Conservation (phyloP, 768 basidiomycete genomes). For the Gymnopilus junonius region DNA sequence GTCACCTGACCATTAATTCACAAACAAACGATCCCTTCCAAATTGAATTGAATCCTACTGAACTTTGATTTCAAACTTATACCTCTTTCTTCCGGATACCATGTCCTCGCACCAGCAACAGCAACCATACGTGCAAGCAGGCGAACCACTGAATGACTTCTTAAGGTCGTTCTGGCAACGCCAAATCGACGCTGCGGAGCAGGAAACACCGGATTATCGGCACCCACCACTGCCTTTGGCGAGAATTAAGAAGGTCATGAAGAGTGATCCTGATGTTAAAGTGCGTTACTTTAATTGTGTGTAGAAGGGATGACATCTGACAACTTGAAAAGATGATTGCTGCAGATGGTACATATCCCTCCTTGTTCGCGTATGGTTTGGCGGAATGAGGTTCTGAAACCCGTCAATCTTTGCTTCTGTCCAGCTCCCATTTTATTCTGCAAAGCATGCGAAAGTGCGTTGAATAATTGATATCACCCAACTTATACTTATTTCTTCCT, state of each 20-base stretch:
- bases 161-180: conserved; percentile 89
- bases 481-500: background rate
- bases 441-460: conserved; percentile 97
- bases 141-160: conserved; percentile 87
- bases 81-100: background rate
- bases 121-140: conserved; percentile 77
- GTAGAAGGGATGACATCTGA: background rate
- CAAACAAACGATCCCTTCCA: background rate
- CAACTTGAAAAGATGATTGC: conserved; percentile 83
- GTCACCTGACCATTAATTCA: background rate
- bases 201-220: conserved; percentile 85
- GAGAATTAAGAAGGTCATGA: conserved; percentile 99
- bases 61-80: background rate
- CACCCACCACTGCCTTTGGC: conserved; percentile 92
- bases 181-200: conserved; percentile 85
- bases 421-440: conserved; percentile 93
- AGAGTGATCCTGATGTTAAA: conserved; percentile 96
- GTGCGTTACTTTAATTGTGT: conserved; percentile 45
- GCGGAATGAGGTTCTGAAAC: conserved; percentile 1
- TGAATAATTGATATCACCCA: background rate
- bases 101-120: conserved; percentile 33
- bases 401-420: background rate
- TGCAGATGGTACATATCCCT: conserved; percentile 77
- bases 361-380: conserved; percentile 16
- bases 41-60: background rate